Base-by-base conservation (phyloP, 371 early-diverging fungal genomes). In the Nematocida ausubeli region DNA sequence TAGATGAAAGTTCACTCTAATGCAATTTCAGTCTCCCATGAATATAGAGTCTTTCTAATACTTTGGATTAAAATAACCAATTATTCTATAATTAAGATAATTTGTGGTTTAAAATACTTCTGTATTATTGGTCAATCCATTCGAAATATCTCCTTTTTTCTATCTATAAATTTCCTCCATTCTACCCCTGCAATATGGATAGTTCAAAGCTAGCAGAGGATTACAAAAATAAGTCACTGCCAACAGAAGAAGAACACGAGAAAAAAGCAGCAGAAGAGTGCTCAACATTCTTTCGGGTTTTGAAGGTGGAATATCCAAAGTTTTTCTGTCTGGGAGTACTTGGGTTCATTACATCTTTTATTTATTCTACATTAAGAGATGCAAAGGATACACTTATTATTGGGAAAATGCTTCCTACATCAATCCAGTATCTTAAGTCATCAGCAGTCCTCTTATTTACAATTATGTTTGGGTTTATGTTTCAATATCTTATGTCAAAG, bases 361-460 rank as follows among this genome's bases (percentile, higher is more conserved):
- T 85, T 66, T 85, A 87, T 56, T 83, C 85, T 22, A 73, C 85
- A 56, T 79, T 84, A 70, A 81, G 87, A 73, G 87, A 87, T 57
- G 58, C 83, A 26, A 87, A 87, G 70, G 87, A 87, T 80, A 68
- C 64, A 22, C 81, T 83, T 78, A 81, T 87, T 30, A 82, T 85
- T 62, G 69, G 55, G 22, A 71, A 82, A 52, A 84, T 83, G 81
- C 73, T 81, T 37, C 83, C 85, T 1, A 69, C 80, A 37, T 81
- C 84, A 58, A 84, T 87, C 49, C 24, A 58, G 12, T 84, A 67
- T 57, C 70, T 87, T 24, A 86, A 85, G 50, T 39, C 72, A 28
- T 22, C 58, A 30, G 51, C 52, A 2, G 72, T 72, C 32, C 78
- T 83, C 34, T 69, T 86, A 19, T 82, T 69, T 49, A 80, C 84